phyloP scores from a whole-genome alignment of 1,284 basidiomycete species.

The Cutaneotrichosporon mucoides region DNA sequence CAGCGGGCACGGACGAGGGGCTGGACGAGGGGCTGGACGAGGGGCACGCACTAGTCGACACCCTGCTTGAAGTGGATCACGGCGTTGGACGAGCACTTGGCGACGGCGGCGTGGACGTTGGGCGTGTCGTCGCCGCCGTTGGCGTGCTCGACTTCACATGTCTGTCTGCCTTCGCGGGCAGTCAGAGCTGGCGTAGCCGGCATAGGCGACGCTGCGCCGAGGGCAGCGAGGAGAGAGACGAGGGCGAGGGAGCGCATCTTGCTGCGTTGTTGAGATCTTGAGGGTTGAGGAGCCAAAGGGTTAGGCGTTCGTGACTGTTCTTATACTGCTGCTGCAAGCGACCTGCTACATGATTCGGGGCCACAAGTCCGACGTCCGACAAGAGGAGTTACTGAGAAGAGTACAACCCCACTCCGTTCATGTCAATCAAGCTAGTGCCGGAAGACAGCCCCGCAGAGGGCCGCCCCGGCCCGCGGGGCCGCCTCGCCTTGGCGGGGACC shows the following conservation, averaged over 20 bases:
- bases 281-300: too few species aligned
- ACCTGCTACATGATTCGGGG: too few species aligned
- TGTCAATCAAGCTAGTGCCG: too few species aligned
- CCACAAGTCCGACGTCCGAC: too few species aligned
- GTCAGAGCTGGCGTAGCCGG: background rate
- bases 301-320: too few species aligned
- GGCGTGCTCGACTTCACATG: background rate
- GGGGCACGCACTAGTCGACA: slow-evolving; percentile 42
- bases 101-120: slow-evolving; percentile 48
- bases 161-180: background rate
- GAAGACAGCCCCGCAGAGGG: too few species aligned
- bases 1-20: background rate
- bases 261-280: background rate
- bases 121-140: slow-evolving; percentile 50
- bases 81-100: slow-evolving; percentile 48
- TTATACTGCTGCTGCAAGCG: too few species aligned
- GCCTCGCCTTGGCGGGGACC: too few species aligned
- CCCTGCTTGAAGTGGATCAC: slow-evolving; percentile 49
- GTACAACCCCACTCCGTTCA: too few species aligned
- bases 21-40: background rate
- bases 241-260: slow-evolving; percentile 4
- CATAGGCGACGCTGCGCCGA: background rate
- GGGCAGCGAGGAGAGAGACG: slow-evolving; percentile 1
- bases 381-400: too few species aligned
- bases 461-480: too few species aligned